Evolutionary conservation across 2,329 filamentous ascomycete genomes (phyloP), one percentile per base, ranked within the genome.

Genomic region (Aspergillus pseudoterreus): DNA sequence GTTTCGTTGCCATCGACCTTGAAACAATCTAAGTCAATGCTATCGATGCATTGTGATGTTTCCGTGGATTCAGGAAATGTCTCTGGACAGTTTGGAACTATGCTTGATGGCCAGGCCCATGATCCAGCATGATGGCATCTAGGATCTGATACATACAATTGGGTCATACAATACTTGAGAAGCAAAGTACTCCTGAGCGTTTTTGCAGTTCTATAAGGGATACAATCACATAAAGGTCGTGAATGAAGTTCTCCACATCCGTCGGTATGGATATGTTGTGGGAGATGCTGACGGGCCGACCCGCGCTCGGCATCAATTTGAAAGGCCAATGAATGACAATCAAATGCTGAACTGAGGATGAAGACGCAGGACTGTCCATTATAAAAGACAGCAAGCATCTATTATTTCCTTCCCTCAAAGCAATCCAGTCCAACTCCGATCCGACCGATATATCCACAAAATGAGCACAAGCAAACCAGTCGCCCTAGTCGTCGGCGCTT

Each of bases 401-500:
- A 6, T 17, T 2, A 38, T n/a, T 11, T 38, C 15, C 6, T 38
- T 3, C 19, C 4, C 19, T 19, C 19, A 19, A 15, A 35, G 10
- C 14, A 15, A n/a, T n/a, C 14, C 6, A 38, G 2, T 19, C 14
- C 14, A 38, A 38, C 12, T 38, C 6, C 15, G n/a, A 6, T 11
- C 35, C 35, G 12, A 38, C 14, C 2, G 12, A 38, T 38, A 38
- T 38, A 38, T n/a, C 14, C 15, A 3, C 15, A 24, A 30, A n/a
- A 47, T 36, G 11, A 38, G 14, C 15, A 17, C 35, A 15, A 38
- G 15, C 35, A 38, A 66, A 17, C 62, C 57, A 8, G 86, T 91
- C 6, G 87, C 86, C 17, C 77, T 92, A 17, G 76, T 92, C 4
- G 79, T 92, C 17, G 88, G 88, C 36, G 88, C 87, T 2, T 92